Conservation (phyloP, 2,329 filamentous ascomycete species). For the Trichoderma aggressivum region DNA sequence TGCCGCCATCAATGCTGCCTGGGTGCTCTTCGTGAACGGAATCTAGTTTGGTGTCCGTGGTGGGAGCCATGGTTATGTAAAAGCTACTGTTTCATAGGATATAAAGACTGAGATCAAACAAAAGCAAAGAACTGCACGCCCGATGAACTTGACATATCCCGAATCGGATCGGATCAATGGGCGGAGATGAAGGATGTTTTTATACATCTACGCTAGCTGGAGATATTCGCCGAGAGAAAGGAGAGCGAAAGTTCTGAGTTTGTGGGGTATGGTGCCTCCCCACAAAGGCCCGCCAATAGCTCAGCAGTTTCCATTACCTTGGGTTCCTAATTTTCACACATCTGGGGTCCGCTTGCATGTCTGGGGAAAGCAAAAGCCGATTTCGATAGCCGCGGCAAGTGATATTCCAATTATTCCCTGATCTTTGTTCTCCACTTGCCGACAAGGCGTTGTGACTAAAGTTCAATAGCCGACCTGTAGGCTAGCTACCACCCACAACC, state of each 20-base stretch:
- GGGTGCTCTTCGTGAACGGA: not conserved
- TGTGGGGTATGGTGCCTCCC: not conserved
- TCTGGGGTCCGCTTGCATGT: not conserved
- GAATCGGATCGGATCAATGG: not conserved
- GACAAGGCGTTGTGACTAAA: not conserved
- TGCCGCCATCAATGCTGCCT: not conserved
- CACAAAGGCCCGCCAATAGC: not conserved
- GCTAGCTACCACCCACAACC: not conserved
- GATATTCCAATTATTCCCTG: not conserved
- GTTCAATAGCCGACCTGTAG: not conserved
- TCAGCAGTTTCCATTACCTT: not conserved
- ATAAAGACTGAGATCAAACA: not conserved
- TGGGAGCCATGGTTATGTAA: not conserved
- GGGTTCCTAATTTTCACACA: not conserved
- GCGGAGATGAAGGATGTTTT: not conserved
- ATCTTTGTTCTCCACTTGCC: not conserved
- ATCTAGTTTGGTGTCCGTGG: not conserved
- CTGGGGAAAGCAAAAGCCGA: constrained; percentile 7
- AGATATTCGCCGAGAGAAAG: not conserved
- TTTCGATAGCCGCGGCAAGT: not conserved
- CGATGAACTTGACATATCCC: not conserved
- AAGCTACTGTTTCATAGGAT: not conserved
- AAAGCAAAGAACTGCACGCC: not conserved
- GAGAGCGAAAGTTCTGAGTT: not conserved
- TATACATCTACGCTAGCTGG: not conserved